phyloP scores from a whole-genome alignment of 1,139 yeast species.

The Geotrichum armillariae region DNA sequence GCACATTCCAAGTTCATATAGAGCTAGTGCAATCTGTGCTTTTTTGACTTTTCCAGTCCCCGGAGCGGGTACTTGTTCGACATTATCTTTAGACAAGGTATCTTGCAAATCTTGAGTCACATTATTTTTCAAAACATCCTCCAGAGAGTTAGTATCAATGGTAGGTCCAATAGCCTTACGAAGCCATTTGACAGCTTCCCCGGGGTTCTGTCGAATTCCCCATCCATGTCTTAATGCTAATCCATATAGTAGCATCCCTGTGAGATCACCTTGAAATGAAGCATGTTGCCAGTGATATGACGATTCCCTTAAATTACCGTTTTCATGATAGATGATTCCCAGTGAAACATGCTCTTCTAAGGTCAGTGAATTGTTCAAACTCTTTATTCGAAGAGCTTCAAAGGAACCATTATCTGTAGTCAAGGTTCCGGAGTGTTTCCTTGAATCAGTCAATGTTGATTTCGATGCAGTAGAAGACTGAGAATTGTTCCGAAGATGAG shows the following conservation, averaged over 20 bases:
- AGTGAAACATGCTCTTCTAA: slow-evolving; percentile 47
- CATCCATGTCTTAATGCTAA: slow-evolving; percentile 68
- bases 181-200: slow-evolving; percentile 62
- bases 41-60: slow-evolving; percentile 29
- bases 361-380: slow-evolving; percentile 29
- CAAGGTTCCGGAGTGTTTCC: not conserved
- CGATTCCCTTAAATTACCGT: slow-evolving; percentile 66
- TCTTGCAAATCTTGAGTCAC: slow-evolving; percentile 13
- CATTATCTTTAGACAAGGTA: slow-evolving; percentile 3
- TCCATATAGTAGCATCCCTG: slow-evolving; percentile 74
- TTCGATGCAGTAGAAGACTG: slow-evolving; percentile 9
- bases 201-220: slow-evolving; percentile 63
- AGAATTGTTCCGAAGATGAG: slow-evolving; percentile 15
- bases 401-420: slow-evolving; percentile 14
- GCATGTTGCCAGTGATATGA: slow-evolving; percentile 67
- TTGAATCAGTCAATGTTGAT: slow-evolving; percentile 3
- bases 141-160: slow-evolving; percentile 17
- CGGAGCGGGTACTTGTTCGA: slow-evolving; percentile 1
- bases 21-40: slow-evolving; percentile 44
- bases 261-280: slow-evolving; percentile 58
- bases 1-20: slow-evolving; percentile 63
- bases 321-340: slow-evolving; percentile 55
- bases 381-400: slow-evolving; percentile 14
- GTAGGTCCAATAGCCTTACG: slow-evolving; percentile 46
- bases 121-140: slow-evolving; percentile 15